Evolutionary conservation across 1,284 basidiomycete genomes (phyloP).

Genomic region (Cutaneotrichosporon sp.): DNA sequence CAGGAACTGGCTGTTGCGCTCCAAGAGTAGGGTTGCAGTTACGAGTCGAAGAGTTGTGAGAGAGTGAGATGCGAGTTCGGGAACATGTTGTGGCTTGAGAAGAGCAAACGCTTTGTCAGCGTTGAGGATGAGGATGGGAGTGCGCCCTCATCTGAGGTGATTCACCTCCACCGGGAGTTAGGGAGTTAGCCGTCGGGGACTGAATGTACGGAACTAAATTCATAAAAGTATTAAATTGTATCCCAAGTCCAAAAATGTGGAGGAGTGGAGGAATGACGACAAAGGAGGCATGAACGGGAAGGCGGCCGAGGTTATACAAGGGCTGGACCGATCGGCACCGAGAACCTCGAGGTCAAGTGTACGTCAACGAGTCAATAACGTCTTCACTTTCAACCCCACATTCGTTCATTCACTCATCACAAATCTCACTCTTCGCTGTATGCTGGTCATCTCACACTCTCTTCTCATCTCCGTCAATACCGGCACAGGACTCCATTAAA

Average conservation of each 20-base stretch:
- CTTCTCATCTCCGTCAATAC: neutral
- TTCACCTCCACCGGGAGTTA: constrained; percentile 9
- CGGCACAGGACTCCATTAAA: neutral
- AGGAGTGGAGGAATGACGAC: too few relatives aligned
- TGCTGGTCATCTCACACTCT: neutral
- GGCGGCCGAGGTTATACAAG: too few relatives aligned
- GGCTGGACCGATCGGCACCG: too few relatives aligned
- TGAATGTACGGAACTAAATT: constrained; percentile 4
- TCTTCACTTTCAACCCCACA: neutral
- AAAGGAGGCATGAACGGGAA: too few relatives aligned
- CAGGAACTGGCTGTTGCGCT: neutral
- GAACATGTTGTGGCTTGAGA: neutral
- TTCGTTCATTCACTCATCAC: neutral
- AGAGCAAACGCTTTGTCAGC: constrained; percentile 6
- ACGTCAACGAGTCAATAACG: neutral
- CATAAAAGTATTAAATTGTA: too few relatives aligned
- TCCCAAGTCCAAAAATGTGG: too few relatives aligned
- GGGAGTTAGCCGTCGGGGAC: neutral
- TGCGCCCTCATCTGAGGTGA: neutral
- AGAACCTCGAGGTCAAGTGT: too few relatives aligned
- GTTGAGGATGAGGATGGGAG: neutral
- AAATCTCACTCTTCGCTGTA: neutral
- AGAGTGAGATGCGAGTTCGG: neutral
- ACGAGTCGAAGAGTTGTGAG: neutral
- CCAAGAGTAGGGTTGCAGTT: neutral